Evolutionary conservation across 331 rosid genomes (phyloP).

Genomic region (Dryas integrifolia): DNA sequence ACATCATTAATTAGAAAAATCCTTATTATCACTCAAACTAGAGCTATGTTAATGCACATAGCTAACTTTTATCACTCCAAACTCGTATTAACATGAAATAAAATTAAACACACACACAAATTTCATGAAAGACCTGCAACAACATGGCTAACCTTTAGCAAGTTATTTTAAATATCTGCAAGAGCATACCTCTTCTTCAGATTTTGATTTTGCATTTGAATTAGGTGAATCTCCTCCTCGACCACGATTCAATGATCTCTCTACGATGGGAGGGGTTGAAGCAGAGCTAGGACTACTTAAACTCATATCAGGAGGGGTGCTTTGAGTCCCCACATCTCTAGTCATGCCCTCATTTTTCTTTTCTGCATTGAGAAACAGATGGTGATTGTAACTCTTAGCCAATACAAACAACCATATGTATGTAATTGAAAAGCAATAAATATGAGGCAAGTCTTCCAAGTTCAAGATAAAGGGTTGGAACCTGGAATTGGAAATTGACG

Average conservation of each 20-base stretch:
- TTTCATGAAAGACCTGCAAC: background rate
- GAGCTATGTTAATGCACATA: too few species aligned
- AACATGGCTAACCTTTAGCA: background rate
- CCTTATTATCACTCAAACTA: background rate
- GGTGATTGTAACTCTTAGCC: too few species aligned
- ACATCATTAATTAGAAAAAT: slow-evolving; percentile 23
- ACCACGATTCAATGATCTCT: slow-evolving; percentile 42
- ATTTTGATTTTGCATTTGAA: slow-evolving; percentile 49
- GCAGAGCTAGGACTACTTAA: slow-evolving; percentile 78
- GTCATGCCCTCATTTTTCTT: slow-evolving; percentile 59
- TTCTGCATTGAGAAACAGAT: slow-evolving; percentile 26
- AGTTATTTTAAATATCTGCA: background rate
- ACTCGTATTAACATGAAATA: too few species aligned
- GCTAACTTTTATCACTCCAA: too few species aligned
- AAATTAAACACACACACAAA: background rate
- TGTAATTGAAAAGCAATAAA: too few species aligned
- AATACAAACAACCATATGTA: background rate
- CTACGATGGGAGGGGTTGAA: slow-evolving; percentile 78
- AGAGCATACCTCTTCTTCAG: slow-evolving; percentile 58
- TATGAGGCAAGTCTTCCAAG: background rate
- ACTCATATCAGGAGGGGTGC: slow-evolving; percentile 68
- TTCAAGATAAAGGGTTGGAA: slow-evolving; percentile 14
- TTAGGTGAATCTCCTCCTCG: slow-evolving; percentile 47
- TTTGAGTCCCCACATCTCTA: slow-evolving; percentile 92
- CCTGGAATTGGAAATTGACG: slow-evolving; percentile 61